Evolutionary conservation across 2,329 filamentous ascomycete species (phyloP), one percentile per base, ranked within the genome.

Genomic region (Hymenoscyphus linearis): DNA sequence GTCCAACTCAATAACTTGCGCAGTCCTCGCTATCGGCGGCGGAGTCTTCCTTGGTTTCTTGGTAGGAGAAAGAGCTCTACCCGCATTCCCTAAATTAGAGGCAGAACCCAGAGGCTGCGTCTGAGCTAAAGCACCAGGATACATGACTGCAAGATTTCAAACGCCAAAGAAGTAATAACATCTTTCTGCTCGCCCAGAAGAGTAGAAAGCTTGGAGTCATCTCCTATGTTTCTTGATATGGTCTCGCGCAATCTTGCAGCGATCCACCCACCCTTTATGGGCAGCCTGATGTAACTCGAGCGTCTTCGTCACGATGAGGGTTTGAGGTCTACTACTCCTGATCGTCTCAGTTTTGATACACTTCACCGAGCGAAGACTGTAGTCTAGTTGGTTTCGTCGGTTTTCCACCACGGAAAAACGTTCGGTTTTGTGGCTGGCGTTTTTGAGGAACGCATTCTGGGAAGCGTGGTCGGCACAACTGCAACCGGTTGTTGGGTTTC

Each of bases 251-350:
- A 27, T 34, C 3, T n/a, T 31, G n/a, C 52, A 53, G 13, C 52
- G 25, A 16, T 53, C n/a, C 7, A n/a, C 25, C 52, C 52, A 53
- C 16, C 25, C 52, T 27, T 53, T 2, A 53, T 18, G 52, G 5
- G 52, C 52, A 16, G 16, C 52, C 25, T 27, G 9, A 25, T 26
- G 14, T 12, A 10, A 7, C 4, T 16, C 22, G 4, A 16, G 25
- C 3, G 40, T 64, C 35, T 66, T 66, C 2, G 60, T 66, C 14
- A 66, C 47, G 1, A 62, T 47, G 18, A 66, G 57, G 5, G 64
- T 63, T 22, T 63, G 57, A 4, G 57, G 57, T 27, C 13, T 37
- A 5, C 60, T 54, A 14, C 35, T 54, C 52, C 52, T 55, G 5
- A 60, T 44, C 12, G 63, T 64, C n/a, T 59, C 40, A 26, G 55